These are phyloP conservation scores for Macrophomina pseudophaseolina DNA, from an alignment of 2,329 filamentous ascomycete genomes.

Conservation along the genomic window DNA sequence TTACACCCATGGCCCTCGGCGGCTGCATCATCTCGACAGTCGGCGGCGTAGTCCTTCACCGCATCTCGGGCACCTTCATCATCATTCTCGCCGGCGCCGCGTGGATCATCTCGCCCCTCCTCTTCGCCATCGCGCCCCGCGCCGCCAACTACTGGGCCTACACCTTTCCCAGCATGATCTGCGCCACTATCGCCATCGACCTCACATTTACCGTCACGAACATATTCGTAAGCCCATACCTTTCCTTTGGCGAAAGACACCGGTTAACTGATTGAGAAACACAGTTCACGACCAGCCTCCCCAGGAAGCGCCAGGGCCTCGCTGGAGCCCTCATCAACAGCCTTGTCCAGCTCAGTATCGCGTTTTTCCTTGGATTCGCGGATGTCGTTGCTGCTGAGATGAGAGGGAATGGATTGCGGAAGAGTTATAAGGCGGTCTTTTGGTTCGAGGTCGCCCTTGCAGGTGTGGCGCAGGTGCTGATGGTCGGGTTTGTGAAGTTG, in stretches of 20 bases:
- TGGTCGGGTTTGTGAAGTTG: conserved; percentile 27
- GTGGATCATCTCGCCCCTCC: conserved; percentile 62
- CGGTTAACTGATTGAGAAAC: neutral
- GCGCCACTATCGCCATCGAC: conserved; percentile 74
- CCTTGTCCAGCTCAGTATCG: conserved; percentile 73
- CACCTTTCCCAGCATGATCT: conserved; percentile 73
- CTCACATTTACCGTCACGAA: conserved; percentile 77
- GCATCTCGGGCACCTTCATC: conserved; percentile 66
- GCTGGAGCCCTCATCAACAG: conserved; percentile 75
- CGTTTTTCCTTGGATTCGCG: conserved; percentile 71
- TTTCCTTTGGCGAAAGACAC: neutral
- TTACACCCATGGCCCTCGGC: conserved; percentile 68
- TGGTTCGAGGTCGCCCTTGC: conserved; percentile 64
- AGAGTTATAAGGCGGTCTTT: conserved; percentile 69
- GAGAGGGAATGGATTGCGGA: conserved; percentile 46
- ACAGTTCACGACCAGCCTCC: conserved; percentile 69
- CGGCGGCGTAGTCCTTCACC: conserved; percentile 71
- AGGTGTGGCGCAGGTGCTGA: conserved; percentile 15
- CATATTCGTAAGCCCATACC: conserved; percentile 56
- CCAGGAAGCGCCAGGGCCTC: conserved; percentile 69
- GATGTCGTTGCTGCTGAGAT: conserved; percentile 65
- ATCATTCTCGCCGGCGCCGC: conserved; percentile 66
- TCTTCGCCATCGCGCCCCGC: conserved; percentile 68
- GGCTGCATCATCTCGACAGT: conserved; percentile 68
- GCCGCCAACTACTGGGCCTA: conserved; percentile 71